Evolutionary conservation across 1,284 basidiomycete genomes (phyloP), one percentile per base, ranked within the genome.

Genomic region (Austroboletus novae-zelandiae): DNA sequence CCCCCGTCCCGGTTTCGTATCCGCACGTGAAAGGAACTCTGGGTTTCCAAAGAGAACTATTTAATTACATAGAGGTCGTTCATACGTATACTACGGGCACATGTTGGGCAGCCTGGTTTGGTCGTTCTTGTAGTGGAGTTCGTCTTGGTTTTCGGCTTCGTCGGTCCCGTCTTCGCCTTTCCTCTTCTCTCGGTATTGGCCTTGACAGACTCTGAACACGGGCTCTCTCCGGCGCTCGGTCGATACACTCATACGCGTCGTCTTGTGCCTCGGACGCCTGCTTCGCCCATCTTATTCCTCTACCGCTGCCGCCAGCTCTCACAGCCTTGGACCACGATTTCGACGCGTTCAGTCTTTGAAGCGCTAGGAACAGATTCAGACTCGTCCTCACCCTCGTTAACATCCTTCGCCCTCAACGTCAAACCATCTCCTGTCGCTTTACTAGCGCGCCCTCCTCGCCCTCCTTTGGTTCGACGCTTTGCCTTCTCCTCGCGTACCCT

Each of bases 401-500:
- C 5, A 5, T 30, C 43, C 10, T 42, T 51, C 8, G 4, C 23
- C 20, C 20, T 45, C 15, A 48, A 52, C 1, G 48, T 47, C n/a
- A 43, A 46, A 27, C 36, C 45, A 8, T 3, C 23, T 0, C 31
- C 43, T 3, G 42, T 45, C 15, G 37, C 44, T 1, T 17, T 17
- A 18, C 11, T 23, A 42, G 40, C 36, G 40, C 36, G 5, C 11
- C 37, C 52, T 14, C 59, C 51, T 10, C 47, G 46, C 15, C n/a
- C 32, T 6, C 44, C 52, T 42, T 35, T 62, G 3, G 49, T 51
- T 34, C 62, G 66, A 57, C 75, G 80, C 54, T 71, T 71, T 9
- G 67, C 67, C 61, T 78, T 81, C 68, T 79, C 79, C 52, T 65
- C 68, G 54, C 82, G 84, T 60, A 68, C 73, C 56, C 72, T 75